Percentiles rank a stretch among this genome's conserved stretches.
These are phyloP conservation scores for Suhomyces chickasaworum DNA, from an alignment of 1,139 yeast species.

Conservation along the genomic window DNA sequence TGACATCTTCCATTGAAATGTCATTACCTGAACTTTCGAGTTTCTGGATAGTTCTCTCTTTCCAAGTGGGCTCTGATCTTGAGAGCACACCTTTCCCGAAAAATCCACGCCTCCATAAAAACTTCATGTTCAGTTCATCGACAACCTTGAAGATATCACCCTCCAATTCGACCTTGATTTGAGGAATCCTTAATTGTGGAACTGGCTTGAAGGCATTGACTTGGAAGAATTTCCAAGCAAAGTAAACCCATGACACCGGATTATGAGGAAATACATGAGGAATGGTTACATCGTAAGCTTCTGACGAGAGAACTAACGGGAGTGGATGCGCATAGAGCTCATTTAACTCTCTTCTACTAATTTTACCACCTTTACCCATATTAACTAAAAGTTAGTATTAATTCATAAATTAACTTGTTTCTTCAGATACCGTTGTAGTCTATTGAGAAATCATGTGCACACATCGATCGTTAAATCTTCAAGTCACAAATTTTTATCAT, in stretches of 20 bases:
- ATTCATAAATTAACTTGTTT: constrained; percentile 1
- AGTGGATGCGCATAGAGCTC: constrained; percentile 45
- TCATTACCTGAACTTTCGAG: constrained; percentile 32
- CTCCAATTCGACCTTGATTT: constrained; percentile 29
- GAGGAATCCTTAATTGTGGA: constrained; percentile 28
- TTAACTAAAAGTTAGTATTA: constrained; percentile 11
- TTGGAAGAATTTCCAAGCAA: constrained; percentile 36
- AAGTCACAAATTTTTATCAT: constrained; percentile 55
- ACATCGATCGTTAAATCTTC: constrained; percentile 58
- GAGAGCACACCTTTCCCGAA: constrained; percentile 92
- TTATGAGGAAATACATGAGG: constrained; percentile 57
- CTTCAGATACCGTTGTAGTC: constrained; percentile 99
- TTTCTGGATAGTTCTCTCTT: constrained; percentile 55
- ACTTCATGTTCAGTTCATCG: constrained; percentile 50
- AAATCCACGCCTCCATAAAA: constrained; percentile 83
- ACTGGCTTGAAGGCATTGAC: constrained; percentile 26
- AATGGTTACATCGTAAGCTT: constrained; percentile 35
- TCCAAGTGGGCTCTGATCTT: constrained; percentile 93
- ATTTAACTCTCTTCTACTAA: constrained; percentile 29
- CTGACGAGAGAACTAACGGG: constrained; percentile 49
- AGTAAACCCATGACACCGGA: constrained; percentile 60
- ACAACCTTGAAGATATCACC: constrained; percentile 48
- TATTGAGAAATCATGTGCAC: constrained; percentile 82
- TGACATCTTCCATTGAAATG: constrained; percentile 62
- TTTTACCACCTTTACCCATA: constrained; percentile 24